phyloP scores from a whole-genome alignment of 257 asterid genomes.

The Linderniella brevidens region DNA sequence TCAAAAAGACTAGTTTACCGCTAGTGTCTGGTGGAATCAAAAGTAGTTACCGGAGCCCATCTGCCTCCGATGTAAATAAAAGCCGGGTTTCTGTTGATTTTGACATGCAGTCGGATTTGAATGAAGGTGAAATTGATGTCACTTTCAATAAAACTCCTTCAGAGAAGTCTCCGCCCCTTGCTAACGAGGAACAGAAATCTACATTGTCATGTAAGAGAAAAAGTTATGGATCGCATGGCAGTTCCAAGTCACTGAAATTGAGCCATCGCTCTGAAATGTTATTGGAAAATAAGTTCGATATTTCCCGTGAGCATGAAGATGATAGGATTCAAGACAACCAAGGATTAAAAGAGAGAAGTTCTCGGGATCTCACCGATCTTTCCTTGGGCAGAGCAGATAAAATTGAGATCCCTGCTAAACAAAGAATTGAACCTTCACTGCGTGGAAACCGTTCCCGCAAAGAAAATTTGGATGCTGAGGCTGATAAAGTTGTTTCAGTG shows the following conservation, averaged over 20 bases:
- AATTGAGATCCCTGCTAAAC: conserved; percentile 17
- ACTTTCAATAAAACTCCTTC: conserved; percentile 17
- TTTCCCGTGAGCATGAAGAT: neutral
- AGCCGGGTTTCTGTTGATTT: too few relatives aligned
- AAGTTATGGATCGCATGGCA: conserved; percentile 14
- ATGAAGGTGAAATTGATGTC: neutral
- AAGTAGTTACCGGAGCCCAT: too few relatives aligned
- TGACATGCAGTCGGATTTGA: neutral
- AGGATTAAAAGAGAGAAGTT: conserved; percentile 13
- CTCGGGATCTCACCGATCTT: conserved; percentile 11
- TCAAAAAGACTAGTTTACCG: too few relatives aligned
- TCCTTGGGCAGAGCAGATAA: conserved; percentile 14
- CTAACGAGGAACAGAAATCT: conserved; percentile 20
- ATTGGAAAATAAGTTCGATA: conserved; percentile 13
- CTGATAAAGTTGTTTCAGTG: conserved; percentile 12
- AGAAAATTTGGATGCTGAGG: conserved; percentile 15
- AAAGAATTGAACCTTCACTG: conserved; percentile 12
- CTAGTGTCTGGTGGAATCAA: too few relatives aligned
- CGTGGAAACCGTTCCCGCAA: conserved; percentile 12
- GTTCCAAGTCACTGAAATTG: conserved; percentile 20
- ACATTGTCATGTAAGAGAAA: conserved; percentile 27
- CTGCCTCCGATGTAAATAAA: too few relatives aligned
- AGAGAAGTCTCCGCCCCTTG: conserved; percentile 10
- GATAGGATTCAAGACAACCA: conserved; percentile 13
- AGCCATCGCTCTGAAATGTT: conserved; percentile 12